phyloP scores from a whole-genome alignment of 139 green algal genomes.

The Chlorella sp. region DNA sequence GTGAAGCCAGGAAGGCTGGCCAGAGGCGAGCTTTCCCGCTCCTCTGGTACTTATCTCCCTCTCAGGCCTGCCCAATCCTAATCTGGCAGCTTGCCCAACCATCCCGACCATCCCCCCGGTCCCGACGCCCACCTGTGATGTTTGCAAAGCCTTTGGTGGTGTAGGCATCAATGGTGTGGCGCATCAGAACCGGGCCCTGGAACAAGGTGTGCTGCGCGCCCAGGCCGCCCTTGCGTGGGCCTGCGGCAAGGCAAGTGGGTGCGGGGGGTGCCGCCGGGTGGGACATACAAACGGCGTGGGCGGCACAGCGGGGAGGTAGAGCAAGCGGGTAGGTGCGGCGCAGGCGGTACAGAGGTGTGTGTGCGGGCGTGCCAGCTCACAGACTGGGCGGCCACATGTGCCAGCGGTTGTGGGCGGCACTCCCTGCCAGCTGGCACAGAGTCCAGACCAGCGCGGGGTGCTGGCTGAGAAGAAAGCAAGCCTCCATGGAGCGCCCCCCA shows the following conservation, averaged over 20 bases:
- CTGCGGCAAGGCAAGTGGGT: neutral
- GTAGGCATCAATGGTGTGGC: slow-evolving; percentile 54
- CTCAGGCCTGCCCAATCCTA: no score
- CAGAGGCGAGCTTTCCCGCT: neutral
- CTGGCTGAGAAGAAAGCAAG: no score
- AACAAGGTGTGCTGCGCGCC: slow-evolving; percentile 58
- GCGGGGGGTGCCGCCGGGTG: no score
- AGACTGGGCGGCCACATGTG: no score
- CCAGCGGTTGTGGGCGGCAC: no score
- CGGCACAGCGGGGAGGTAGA: neutral
- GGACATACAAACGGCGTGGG: neutral
- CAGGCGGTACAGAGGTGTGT: no score
- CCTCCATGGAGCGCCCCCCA: no score
- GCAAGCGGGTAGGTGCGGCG: no score
- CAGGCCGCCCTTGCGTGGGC: slow-evolving; percentile 49
- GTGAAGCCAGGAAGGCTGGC: neutral
- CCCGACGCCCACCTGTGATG: slow-evolving; percentile 50
- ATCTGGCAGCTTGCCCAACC: no score
- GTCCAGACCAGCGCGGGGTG: neutral
- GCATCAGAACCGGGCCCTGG: slow-evolving; percentile 48
- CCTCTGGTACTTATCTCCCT: neutral
- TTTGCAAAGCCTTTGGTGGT: slow-evolving; percentile 55
- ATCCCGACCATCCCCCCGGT: neutral
- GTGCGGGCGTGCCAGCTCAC: no score
- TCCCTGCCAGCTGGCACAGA: no score